Evolutionary conservation across 208 protist genomes (phyloP).

Genomic region (Porcisia deanei): DNA sequence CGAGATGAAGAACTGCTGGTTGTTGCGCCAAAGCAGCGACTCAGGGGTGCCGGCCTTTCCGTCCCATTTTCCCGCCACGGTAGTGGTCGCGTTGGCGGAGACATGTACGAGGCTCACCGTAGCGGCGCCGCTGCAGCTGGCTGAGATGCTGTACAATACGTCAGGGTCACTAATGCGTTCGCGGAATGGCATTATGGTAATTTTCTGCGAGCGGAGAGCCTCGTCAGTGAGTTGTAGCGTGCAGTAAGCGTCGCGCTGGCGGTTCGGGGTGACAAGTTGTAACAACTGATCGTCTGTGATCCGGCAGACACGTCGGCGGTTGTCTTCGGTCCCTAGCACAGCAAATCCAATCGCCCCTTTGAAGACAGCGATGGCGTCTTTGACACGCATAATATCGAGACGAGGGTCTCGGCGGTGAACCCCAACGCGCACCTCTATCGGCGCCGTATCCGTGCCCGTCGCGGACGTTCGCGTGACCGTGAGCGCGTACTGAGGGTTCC

Average conservation of each 20-base stretch:
- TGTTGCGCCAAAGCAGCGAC: conserved; percentile 77
- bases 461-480: conserved; percentile 8
- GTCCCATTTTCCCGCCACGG: conserved; percentile 60
- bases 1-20: conserved; percentile 86
- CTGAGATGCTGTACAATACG: conserved; percentile 41
- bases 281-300: conserved; percentile 45
- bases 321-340: conserved; percentile 58
- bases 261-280: conserved; percentile 20
- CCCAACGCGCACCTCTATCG: conserved; percentile 54
- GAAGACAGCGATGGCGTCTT: conserved; percentile 50
- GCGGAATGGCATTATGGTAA: conserved; percentile 52
- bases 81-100: conserved; percentile 31
- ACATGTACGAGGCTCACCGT: conserved; percentile 37
- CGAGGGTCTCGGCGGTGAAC: conserved; percentile 80
- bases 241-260: conserved; percentile 33
- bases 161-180: conserved; percentile 31
- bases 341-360: conserved; percentile 58
- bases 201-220: conserved; percentile 7
- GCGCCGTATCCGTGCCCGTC: conserved; percentile 9
- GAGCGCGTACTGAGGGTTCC: conserved; percentile 60
- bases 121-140: conserved; percentile 24
- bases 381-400: conserved; percentile 54
- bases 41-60: conserved; percentile 47
- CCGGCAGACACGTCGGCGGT: conserved; percentile 42
- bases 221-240: conserved; percentile 18